Evolutionary conservation across 1,284 basidiomycete species (phyloP).

Genomic region (Rhodotorula sp.): DNA sequence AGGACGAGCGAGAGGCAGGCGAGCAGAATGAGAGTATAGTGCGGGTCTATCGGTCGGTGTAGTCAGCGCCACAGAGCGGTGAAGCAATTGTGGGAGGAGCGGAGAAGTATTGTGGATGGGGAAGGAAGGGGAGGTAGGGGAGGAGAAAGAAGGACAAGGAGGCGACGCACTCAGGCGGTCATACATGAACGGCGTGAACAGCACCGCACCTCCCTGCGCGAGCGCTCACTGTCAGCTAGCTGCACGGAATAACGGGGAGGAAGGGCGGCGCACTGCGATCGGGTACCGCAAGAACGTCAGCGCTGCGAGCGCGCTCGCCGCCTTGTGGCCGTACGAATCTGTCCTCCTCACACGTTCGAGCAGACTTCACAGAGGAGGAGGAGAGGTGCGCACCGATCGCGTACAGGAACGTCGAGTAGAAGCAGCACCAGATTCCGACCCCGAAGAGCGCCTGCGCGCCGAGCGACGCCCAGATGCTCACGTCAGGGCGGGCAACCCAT

Average conservation of each 20-base stretch:
- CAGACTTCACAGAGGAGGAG: too few species aligned
- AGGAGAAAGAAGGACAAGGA: too few species aligned
- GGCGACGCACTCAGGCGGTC: neutral
- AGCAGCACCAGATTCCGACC: constrained; percentile 10
- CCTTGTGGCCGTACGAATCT: constrained; percentile 11
- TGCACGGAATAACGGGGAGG: too few species aligned
- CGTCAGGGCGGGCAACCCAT: neutral
- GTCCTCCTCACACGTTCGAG: neutral
- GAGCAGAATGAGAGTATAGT: constrained; percentile 16
- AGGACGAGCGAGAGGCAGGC: constrained; percentile 5
- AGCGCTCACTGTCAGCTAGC: neutral
- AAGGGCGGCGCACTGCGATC: neutral
- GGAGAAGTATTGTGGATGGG: neutral
- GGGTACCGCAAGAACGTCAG: constrained; percentile 24
- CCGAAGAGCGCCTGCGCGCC: constrained; percentile 26
- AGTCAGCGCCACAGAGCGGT: too few species aligned
- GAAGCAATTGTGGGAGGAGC: too few species aligned
- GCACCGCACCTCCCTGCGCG: constrained; percentile 10
- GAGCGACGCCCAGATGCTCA: constrained; percentile 8
- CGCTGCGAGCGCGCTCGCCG: constrained; percentile 12
- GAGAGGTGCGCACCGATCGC: constrained; percentile 13
- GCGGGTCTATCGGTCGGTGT: neutral
- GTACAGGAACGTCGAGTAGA: constrained; percentile 25
- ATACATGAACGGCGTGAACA: constrained; percentile 27
- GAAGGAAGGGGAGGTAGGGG: neutral